Evolutionary conservation across 805 yeast genomes (phyloP).

Genomic region (Monosporozyma servazzii): DNA sequence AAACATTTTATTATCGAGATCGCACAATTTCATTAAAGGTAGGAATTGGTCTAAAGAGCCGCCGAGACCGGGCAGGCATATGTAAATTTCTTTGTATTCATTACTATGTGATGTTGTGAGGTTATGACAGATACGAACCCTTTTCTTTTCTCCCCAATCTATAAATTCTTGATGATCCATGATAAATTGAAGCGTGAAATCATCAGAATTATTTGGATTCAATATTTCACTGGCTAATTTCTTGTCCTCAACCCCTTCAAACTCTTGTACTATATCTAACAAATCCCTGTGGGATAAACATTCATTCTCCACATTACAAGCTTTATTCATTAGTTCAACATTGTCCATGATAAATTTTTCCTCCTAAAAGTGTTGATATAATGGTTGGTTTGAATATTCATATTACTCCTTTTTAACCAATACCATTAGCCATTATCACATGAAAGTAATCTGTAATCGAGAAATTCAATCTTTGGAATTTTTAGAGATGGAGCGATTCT

Average conservation of each 20-base stretch:
- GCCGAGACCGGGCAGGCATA: conserved; percentile 82
- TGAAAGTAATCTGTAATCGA: too few relatives aligned
- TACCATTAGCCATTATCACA: too few relatives aligned
- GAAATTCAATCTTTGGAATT: neutral
- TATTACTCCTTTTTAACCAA: neutral
- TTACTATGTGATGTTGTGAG: conserved; percentile 1
- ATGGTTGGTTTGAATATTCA: neutral
- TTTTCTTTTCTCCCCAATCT: neutral
- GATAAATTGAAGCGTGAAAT: conserved; percentile 20
- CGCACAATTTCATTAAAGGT: conserved; percentile 47
- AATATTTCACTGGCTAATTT: conserved; percentile 7
- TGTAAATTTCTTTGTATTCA: conserved; percentile 29
- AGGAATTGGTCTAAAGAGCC: conserved; percentile 86
- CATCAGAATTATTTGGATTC: conserved; percentile 10
- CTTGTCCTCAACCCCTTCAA: conserved; percentile 7
- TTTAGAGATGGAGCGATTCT: neutral
- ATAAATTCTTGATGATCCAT: conserved; percentile 10
- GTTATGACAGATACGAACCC: conserved; percentile 21
- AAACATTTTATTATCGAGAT: conserved; percentile 54
- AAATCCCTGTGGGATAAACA: conserved; percentile 15
- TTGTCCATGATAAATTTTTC: neutral
- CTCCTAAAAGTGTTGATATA: neutral
- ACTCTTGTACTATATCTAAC: conserved; percentile 13
- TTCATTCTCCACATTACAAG: conserved; percentile 12
- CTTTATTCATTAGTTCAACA: neutral